These are phyloP conservation scores for Aspergillus uvarum DNA, from an alignment of 2,329 filamentous ascomycete genomes.

Conservation along the genomic window DNA sequence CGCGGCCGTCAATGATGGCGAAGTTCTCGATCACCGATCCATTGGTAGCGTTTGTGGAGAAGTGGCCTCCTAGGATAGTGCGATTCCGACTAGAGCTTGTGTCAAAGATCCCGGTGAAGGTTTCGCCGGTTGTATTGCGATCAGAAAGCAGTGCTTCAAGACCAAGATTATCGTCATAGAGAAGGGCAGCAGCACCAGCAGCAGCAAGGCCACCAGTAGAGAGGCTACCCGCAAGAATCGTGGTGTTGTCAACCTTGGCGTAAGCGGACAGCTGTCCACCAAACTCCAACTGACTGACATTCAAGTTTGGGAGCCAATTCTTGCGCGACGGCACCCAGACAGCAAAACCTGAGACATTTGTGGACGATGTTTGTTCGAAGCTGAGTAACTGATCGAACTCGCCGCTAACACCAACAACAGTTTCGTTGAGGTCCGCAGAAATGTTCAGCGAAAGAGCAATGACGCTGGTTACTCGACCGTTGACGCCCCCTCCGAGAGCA, in stretches of 20 bases:
- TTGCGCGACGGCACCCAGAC: slow-evolving; percentile 83
- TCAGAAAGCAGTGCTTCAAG: slow-evolving; percentile 51
- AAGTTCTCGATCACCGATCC: slow-evolving; percentile 76
- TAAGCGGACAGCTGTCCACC: slow-evolving; percentile 71
- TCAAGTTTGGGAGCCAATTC: slow-evolving; percentile 85
- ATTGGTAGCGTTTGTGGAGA: slow-evolving; percentile 67
- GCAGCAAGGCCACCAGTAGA: slow-evolving; percentile 71
- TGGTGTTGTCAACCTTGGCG: slow-evolving; percentile 56
- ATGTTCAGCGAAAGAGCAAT: slow-evolving; percentile 79
- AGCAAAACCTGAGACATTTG: slow-evolving; percentile 72
- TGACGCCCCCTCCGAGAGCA: slow-evolving; percentile 79
- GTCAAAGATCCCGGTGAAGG: slow-evolving; percentile 79
- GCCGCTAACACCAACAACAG: slow-evolving; percentile 76
- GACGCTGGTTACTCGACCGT: slow-evolving; percentile 72
- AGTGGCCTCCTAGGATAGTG: slow-evolving; percentile 86
- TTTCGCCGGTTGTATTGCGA: slow-evolving; percentile 24
- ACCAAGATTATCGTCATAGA: slow-evolving; percentile 37
- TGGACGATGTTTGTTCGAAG: slow-evolving; percentile 61
- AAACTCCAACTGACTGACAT: slow-evolving; percentile 63
- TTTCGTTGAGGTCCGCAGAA: slow-evolving; percentile 65
- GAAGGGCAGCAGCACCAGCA: slow-evolving; percentile 69
- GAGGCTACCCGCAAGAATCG: slow-evolving; percentile 81
- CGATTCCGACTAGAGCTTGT: slow-evolving; percentile 68
- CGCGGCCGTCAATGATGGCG: slow-evolving; percentile 74
- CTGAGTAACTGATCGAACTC: slow-evolving; percentile 71